Percentiles rank a stretch among this genome's conserved stretches.
phyloP scores from a whole-genome alignment of 2,329 filamentous ascomycete species.

The Microsporum audouinii region DNA sequence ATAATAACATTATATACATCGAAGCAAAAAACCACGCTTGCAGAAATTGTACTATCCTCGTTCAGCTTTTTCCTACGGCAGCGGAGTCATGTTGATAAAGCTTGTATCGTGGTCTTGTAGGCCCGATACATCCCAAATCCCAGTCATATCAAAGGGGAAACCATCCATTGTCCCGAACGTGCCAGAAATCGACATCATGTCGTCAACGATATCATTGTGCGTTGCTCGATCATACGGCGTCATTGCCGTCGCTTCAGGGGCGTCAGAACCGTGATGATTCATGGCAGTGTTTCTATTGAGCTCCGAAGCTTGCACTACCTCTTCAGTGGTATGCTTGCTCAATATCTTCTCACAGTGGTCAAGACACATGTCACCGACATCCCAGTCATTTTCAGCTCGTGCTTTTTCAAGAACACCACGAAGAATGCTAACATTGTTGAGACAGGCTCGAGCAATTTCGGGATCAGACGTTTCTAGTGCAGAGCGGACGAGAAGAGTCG shows the following conservation, averaged over 20 bases:
- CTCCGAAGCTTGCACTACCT: slow-evolving; percentile 4
- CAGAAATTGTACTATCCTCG: background rate
- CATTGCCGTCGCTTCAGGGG: slow-evolving; percentile 24
- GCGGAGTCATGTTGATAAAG: slow-evolving; percentile 10
- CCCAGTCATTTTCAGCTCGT: slow-evolving; percentile 43
- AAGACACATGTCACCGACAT: slow-evolving; percentile 44
- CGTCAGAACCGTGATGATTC: slow-evolving; percentile 6
- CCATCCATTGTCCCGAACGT: slow-evolving; percentile 37
- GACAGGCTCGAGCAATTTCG: slow-evolving; percentile 36
- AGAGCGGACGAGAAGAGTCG: slow-evolving; percentile 43
- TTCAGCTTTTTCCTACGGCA: background rate
- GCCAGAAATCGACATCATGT: slow-evolving; percentile 38
- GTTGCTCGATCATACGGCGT: slow-evolving; percentile 34
- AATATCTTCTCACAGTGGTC: slow-evolving; percentile 39
- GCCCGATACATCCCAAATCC: slow-evolving; percentile 36
- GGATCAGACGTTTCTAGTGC: slow-evolving; percentile 41
- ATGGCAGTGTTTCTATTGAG: background rate
- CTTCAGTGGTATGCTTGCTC: slow-evolving; percentile 24
- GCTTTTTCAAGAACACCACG: slow-evolving; percentile 39
- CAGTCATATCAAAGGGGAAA: slow-evolving; percentile 37
- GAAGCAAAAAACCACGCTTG: background rate
- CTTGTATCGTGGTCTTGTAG: slow-evolving; percentile 13
- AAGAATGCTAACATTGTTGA: slow-evolving; percentile 38
- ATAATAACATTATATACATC: background rate
- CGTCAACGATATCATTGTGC: slow-evolving; percentile 36